These are phyloP conservation scores for Penicillium fuscoglaucum DNA, from an alignment of 2,329 filamentous ascomycete genomes.

Conservation along the genomic window DNA sequence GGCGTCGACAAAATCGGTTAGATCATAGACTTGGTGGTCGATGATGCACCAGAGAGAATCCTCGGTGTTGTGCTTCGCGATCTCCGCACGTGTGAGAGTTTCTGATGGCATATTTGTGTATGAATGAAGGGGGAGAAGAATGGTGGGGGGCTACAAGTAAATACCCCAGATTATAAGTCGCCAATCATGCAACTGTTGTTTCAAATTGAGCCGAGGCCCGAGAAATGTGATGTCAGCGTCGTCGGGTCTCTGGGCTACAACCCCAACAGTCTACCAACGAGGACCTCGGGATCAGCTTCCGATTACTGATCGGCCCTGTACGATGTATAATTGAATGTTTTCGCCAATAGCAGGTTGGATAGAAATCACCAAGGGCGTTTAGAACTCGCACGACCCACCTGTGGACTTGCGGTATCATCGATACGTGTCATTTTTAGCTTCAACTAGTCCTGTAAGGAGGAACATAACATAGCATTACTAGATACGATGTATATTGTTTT, in stretches of 20 bases:
- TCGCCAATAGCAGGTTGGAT: background rate
- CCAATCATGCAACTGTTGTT: slow-evolving; percentile 18
- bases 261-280: background rate
- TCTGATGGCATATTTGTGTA: slow-evolving; percentile 22
- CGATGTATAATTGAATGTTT: background rate
- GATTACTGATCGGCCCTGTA: background rate
- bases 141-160: background rate
- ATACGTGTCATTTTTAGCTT: background rate
- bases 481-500: too few relatives aligned
- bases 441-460: background rate
- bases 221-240: slow-evolving; percentile 7
- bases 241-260: background rate
- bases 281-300: background rate
- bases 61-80: slow-evolving; percentile 72
- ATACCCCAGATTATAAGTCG: slow-evolving; percentile 16
- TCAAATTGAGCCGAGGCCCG: slow-evolving; percentile 23
- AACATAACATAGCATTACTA: background rate
- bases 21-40: slow-evolving; percentile 83
- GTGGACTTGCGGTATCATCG: background rate
- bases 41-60: slow-evolving; percentile 81
- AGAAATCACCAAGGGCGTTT: background rate
- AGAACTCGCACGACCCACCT: background rate
- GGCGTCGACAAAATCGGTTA: slow-evolving; percentile 79
- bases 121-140: background rate
- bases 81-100: slow-evolving; percentile 55